Percentiles rank a stretch among this genome's conserved stretches.
Conservation (phyloP, 371 early-diverging fungal genomes). For the Lichtheimia hyalospora region DNA sequence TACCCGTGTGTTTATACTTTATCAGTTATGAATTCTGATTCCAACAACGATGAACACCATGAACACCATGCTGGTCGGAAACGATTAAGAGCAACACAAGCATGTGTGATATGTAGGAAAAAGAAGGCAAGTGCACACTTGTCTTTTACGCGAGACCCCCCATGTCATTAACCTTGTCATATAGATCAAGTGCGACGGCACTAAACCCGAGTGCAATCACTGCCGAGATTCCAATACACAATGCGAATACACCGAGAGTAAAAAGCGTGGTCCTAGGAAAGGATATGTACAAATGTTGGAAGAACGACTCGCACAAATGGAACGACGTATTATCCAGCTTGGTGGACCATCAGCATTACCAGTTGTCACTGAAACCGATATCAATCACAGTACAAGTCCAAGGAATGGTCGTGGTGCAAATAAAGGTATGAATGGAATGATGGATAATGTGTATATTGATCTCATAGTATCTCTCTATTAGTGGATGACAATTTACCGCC, state of each 20-base stretch:
- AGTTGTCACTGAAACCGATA: background rate
- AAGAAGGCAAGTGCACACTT: slow-evolving; percentile 56
- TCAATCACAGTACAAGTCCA: background rate
- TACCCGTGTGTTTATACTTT: too few species aligned
- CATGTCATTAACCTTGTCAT: background rate
- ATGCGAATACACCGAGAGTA: slow-evolving; percentile 78
- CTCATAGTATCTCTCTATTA: background rate
- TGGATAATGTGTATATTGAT: background rate
- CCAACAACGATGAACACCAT: background rate
- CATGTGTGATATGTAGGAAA: slow-evolving; percentile 79
- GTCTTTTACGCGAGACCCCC: background rate
- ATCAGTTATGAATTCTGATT: too few species aligned
- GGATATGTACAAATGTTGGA: slow-evolving; percentile 78
- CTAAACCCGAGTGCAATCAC: slow-evolving; percentile 78
- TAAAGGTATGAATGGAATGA: background rate
- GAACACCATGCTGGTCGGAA: slow-evolving; percentile 30
- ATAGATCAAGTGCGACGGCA: slow-evolving; percentile 79
- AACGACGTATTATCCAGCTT: slow-evolving; percentile 39
- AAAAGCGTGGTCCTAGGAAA: slow-evolving; percentile 81
- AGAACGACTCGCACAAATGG: slow-evolving; percentile 65
- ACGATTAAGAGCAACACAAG: slow-evolving; percentile 75
- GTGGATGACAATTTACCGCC: slow-evolving; percentile 37
- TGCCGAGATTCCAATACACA: slow-evolving; percentile 63
- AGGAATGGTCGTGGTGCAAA: background rate
- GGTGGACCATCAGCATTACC: slow-evolving; percentile 15